A percentile compares a stretch with the other conserved stretches of the same genome.
Evolutionary conservation across 495 filamentous ascomycete genomes (phyloP).

Genomic region (Hapsidospora chrysogenum): DNA sequence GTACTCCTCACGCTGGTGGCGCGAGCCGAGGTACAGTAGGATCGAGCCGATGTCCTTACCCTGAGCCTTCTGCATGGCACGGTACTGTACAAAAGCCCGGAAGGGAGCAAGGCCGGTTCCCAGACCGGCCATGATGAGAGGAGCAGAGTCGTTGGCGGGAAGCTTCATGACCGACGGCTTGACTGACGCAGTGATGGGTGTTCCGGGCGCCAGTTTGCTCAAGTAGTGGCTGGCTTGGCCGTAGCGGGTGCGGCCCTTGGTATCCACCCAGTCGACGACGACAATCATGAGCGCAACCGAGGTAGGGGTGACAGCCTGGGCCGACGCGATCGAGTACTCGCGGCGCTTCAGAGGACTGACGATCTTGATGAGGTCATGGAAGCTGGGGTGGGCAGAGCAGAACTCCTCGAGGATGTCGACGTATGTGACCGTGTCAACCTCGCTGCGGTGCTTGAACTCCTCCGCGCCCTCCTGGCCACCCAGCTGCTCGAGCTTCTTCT

Average conservation of each 20-base stretch:
- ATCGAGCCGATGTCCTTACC: constrained; percentile 89
- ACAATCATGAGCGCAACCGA: constrained; percentile 91
- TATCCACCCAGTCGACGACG: constrained; percentile 87
- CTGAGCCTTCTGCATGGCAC: constrained; percentile 88
- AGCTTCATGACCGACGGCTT: constrained; percentile 98
- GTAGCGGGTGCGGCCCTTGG: constrained; percentile 73
- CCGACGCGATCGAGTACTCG: constrained; percentile 95
- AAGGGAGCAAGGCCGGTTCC: constrained; percentile 95
- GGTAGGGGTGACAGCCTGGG: constrained; percentile 77
- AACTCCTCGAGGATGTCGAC: constrained; percentile 82
- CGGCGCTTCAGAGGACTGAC: constrained; percentile 85
- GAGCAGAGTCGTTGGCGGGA: constrained; percentile 65
- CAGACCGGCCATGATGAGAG: constrained; percentile 98
- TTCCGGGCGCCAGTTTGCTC: constrained; percentile 51
- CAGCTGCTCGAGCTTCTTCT: constrained; percentile 58
- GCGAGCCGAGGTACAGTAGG: constrained; percentile 89
- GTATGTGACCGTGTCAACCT: constrained; percentile 86
- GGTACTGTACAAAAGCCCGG: constrained; percentile 95
- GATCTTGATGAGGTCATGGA: constrained; percentile 82
- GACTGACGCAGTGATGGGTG: constrained; percentile 72
- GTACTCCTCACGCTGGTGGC: constrained; percentile 96
- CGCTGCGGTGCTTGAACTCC: constrained; percentile 87
- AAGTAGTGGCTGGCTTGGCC: constrained; percentile 88
- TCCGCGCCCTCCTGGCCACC: constrained; percentile 70
- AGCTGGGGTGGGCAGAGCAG: constrained; percentile 70